Conservation (phyloP, 805 yeast genomes). For the Candida xiaguanensis region DNA sequence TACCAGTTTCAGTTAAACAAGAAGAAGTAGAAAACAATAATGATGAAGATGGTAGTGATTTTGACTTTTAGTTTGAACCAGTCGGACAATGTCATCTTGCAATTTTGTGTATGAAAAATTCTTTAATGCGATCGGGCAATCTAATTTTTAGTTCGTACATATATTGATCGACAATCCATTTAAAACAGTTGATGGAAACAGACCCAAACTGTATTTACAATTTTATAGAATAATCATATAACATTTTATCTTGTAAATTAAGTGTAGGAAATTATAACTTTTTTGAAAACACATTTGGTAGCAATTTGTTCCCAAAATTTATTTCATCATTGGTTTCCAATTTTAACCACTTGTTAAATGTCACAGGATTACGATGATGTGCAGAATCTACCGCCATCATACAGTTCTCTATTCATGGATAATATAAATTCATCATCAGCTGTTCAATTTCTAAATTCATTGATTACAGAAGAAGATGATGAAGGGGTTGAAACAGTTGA, state of each 20-base stretch:
- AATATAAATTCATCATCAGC: slow-evolving; percentile 13
- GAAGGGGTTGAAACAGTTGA: slow-evolving; percentile 57
- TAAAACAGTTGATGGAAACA: too few relatives aligned
- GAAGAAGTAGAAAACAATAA: neutral
- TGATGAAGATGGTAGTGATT: slow-evolving; percentile 15
- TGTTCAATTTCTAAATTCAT: slow-evolving; percentile 11
- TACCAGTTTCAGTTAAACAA: slow-evolving; percentile 43
- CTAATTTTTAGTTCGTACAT: too few relatives aligned
- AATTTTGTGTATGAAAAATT: too few relatives aligned
- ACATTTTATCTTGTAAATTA: too few relatives aligned
- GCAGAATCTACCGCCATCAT: slow-evolving; percentile 9
- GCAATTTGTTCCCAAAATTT: neutral
- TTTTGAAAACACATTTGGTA: slow-evolving; percentile 1
- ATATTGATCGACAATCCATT: too few relatives aligned
- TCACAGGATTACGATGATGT: slow-evolving; percentile 1
- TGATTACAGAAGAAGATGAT: slow-evolving; percentile 30
- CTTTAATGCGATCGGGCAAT: too few relatives aligned
- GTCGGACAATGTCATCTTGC: too few relatives aligned
- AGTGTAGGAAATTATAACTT: neutral
- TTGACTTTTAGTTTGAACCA: slow-evolving; percentile 16
- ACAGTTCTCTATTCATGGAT: slow-evolving; percentile 8
- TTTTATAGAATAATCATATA: too few relatives aligned
- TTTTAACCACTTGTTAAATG: neutral
- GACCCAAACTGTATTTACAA: too few relatives aligned
- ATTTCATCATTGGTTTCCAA: neutral